Evolutionary conservation across 495 filamentous ascomycete genomes (phyloP).

Genomic region (Hypoxylon intermedium): DNA sequence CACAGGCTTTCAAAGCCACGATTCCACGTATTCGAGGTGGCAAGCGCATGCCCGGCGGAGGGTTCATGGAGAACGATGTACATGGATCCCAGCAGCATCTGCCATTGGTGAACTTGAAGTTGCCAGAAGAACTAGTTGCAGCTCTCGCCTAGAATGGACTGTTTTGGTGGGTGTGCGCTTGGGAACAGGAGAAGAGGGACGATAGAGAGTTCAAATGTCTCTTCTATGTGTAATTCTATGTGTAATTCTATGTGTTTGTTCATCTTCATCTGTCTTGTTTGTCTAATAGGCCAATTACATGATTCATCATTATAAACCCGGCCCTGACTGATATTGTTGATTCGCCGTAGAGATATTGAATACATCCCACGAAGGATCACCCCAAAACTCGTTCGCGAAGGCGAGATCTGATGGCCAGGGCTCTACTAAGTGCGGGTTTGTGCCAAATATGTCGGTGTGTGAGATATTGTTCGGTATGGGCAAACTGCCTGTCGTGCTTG

Average conservation of each 20-base stretch:
- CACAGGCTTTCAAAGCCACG: constrained; percentile 52
- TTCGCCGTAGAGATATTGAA: constrained; percentile 15
- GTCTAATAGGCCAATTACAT: constrained; percentile 5
- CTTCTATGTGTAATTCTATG: no score
- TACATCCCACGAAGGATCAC: constrained; percentile 32
- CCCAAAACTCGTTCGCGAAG: constrained; percentile 36
- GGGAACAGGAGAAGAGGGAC: neutral
- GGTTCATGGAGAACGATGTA: constrained; percentile 50
- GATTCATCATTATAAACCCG: constrained; percentile 8
- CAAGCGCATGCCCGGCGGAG: constrained; percentile 24
- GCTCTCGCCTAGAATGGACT: neutral
- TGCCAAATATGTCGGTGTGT: constrained; percentile 8
- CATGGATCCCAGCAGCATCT: constrained; percentile 48
- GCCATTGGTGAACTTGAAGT: constrained; percentile 35
- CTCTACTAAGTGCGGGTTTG: constrained; percentile 14
- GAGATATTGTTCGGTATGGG: neutral
- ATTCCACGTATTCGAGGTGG: constrained; percentile 43
- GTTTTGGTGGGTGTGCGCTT: neutral
- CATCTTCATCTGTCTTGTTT: neutral
- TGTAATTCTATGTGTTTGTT: neutral
- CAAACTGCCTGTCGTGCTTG: constrained; percentile 6
- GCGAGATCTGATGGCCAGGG: constrained; percentile 32
- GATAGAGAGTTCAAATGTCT: constrained; percentile 1
- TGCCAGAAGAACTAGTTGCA: constrained; percentile 29
- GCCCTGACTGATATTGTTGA: constrained; percentile 15